These are phyloP conservation scores for Rhodotorula babjevae DNA, from an alignment of 768 basidiomycete genomes.

Conservation along the genomic window DNA sequence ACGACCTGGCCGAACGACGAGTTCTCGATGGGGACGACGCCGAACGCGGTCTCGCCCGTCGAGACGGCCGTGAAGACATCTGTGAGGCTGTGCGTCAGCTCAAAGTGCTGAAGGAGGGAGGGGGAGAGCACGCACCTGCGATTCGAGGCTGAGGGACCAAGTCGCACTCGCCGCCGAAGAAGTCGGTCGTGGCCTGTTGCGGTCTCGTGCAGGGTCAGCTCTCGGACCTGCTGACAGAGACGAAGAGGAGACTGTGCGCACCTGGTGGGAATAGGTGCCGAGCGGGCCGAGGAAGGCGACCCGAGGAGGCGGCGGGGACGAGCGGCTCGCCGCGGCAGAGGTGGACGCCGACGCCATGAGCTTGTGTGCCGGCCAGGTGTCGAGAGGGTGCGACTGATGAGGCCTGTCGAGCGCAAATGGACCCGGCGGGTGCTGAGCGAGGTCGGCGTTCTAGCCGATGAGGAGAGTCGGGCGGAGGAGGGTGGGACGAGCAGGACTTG, in stretches of 20 bases:
- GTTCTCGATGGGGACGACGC: slow-evolving; percentile 42
- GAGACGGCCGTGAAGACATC: slow-evolving; percentile 37
- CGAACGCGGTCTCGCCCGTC: neutral
- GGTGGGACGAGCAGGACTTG: neutral
- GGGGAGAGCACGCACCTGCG: slow-evolving; percentile 12
- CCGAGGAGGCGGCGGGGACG: neutral
- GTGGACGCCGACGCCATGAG: neutral
- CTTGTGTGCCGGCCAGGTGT: neutral
- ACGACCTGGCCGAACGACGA: slow-evolving; percentile 39
- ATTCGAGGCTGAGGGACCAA: slow-evolving; percentile 33
- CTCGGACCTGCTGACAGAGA: no score
- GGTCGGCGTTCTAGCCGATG: neutral
- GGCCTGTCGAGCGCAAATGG: no score
- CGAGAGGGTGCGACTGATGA: no score
- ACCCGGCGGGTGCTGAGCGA: no score
- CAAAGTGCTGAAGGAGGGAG: neutral
- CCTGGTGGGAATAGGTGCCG: slow-evolving; percentile 43
- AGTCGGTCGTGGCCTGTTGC: slow-evolving; percentile 32
- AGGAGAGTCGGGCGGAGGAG: neutral
- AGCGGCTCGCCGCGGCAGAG: neutral
- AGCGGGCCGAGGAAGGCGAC: slow-evolving; percentile 42
- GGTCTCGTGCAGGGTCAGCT: neutral
- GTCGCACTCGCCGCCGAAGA: slow-evolving; percentile 33
- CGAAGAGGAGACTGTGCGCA: neutral
- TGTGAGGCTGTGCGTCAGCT: neutral